phyloP scores from a whole-genome alignment of 768 basidiomycete species.

The Leccinum rimulosum region DNA sequence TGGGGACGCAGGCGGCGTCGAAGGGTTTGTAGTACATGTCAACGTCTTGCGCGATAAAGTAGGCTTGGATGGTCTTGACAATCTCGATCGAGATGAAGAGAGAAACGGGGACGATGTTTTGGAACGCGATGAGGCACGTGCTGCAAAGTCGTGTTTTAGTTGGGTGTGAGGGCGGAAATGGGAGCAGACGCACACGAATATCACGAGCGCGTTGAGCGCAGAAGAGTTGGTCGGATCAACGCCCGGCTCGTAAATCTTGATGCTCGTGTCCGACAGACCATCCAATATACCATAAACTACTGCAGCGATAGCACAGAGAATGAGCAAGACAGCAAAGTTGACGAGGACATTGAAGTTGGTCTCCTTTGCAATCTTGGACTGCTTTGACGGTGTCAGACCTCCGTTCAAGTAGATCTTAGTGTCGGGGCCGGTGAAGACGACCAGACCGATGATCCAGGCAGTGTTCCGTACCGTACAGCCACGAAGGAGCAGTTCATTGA shows the following conservation, averaged over 20 bases:
- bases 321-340: constrained; percentile 77
- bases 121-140: constrained; percentile 92
- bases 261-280: constrained; percentile 57
- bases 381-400: constrained; percentile 93
- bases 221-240: constrained; percentile 58
- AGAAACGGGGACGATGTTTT: constrained; percentile 95
- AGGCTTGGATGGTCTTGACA: constrained; percentile 97
- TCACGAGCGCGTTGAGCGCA: constrained; percentile 77
- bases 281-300: constrained; percentile 77
- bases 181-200: constrained; percentile 72
- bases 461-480: constrained; percentile 91
- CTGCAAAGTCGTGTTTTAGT: constrained; percentile 38
- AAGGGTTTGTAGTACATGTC: constrained; percentile 94
- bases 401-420: constrained; percentile 92
- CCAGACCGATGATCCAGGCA: constrained; percentile 89
- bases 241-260: constrained; percentile 66
- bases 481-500: constrained; percentile 90
- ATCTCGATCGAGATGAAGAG: constrained; percentile 98
- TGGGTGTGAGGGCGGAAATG: neutral
- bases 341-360: constrained; percentile 98
- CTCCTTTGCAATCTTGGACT: constrained; percentile 96
- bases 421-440: constrained; percentile 90
- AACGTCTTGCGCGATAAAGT: constrained; percentile 92
- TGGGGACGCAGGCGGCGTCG: constrained; percentile 88
- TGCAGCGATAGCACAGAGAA: constrained; percentile 75